phyloP scores from a whole-genome alignment of 2,329 filamentous ascomycete genomes.

The Aspergillus pseudoglaucus region DNA sequence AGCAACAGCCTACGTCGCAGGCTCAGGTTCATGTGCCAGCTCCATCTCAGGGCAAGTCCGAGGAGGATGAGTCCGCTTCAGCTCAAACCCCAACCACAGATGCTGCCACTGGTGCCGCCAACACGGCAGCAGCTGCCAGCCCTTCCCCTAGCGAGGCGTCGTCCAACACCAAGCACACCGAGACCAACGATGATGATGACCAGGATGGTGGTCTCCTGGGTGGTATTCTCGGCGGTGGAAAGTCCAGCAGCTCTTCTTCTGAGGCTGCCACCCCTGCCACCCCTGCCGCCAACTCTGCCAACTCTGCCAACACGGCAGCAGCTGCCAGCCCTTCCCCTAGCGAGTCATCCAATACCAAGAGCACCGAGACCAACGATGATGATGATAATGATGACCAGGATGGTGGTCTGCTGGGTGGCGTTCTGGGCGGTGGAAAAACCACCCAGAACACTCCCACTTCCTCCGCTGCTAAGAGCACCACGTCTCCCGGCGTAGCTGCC shows the following conservation, averaged over 20 bases:
- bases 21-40: not conserved
- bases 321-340: constrained; percentile 3
- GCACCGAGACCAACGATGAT: constrained; percentile 1
- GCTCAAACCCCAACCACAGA: not conserved
- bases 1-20: not conserved
- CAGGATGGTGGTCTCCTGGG: constrained; percentile 1
- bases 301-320: constrained; percentile 2
- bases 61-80: not conserved
- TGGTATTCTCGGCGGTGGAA: constrained; percentile 3
- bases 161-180: constrained; percentile 2
- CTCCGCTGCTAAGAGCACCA: not conserved
- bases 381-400: constrained; percentile 1
- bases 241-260: not conserved
- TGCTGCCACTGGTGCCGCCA: constrained; percentile 1
- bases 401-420: constrained; percentile 1
- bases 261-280: constrained; percentile 1
- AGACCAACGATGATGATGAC: constrained; percentile 3
- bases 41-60: not conserved
- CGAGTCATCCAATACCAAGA: constrained; percentile 1
- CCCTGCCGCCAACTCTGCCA: not conserved
- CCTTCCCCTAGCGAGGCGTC: not conserved
- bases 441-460: not conserved
- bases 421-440: constrained; percentile 2
- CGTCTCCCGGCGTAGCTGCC: not conserved
- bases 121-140: constrained; percentile 3